Percentiles rank a stretch among this genome's conserved stretches.
These are phyloP conservation scores for Camelina laxa DNA, from an alignment of 345 rosid species.

Conservation along the genomic window DNA sequence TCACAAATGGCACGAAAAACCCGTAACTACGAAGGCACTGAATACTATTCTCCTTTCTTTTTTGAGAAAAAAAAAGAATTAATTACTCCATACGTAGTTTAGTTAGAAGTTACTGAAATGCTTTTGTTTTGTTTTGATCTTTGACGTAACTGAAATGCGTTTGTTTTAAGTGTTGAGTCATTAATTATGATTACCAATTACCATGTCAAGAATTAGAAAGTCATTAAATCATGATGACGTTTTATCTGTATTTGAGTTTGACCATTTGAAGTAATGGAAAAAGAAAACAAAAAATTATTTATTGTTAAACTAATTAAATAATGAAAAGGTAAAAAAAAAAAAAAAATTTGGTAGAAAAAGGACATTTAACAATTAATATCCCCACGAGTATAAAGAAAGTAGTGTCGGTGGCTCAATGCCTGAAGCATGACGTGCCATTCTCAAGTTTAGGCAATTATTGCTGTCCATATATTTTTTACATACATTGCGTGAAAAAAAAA, in stretches of 20 bases:
- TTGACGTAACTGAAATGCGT: slow-evolving; percentile 1
- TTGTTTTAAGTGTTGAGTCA: background rate
- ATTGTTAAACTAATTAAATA: slow-evolving; percentile 7
- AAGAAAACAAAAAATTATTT: background rate
- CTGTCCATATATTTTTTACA: background rate
- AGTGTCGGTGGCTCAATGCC: slow-evolving; percentile 42
- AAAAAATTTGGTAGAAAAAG: slow-evolving; percentile 6
- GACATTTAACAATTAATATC: slow-evolving; percentile 27
- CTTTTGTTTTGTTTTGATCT: background rate
- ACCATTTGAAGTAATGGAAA: background rate
- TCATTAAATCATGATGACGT: background rate
- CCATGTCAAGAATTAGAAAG: slow-evolving; percentile 2
- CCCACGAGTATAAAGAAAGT: slow-evolving; percentile 39
- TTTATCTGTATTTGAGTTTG: background rate
- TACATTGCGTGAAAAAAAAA: background rate
- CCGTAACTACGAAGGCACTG: background rate
- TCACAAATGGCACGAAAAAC: background rate
- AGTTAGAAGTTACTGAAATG: slow-evolving; percentile 14
- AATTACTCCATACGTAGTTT: background rate
- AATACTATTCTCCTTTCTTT: no score
- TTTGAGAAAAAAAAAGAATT: no score
- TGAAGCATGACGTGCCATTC: slow-evolving; percentile 43
- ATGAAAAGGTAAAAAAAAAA: slow-evolving; percentile 9
- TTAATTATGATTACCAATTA: background rate
- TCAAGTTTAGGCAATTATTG: slow-evolving; percentile 31